Evolutionary conservation across 1,139 yeast species (phyloP).

Genomic region (Blastobotrys elegans): DNA sequence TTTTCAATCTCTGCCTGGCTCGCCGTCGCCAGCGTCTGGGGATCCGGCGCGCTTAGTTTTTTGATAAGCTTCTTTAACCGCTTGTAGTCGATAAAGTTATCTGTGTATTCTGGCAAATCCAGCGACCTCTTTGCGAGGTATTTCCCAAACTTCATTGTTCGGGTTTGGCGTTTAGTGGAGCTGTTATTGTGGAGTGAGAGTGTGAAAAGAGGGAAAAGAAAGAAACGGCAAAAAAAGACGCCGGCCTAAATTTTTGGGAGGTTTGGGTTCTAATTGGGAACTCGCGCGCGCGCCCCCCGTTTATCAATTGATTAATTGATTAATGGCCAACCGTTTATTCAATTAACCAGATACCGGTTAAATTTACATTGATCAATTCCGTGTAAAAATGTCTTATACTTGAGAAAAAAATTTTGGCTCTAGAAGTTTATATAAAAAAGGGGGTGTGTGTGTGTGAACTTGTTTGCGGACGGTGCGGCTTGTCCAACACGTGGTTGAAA

Average conservation of each 20-base stretch:
- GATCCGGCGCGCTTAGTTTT: conserved; percentile 34
- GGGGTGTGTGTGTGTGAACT: not conserved
- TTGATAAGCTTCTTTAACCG: conserved; percentile 67
- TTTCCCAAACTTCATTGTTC: conserved; percentile 85
- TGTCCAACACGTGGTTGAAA: conserved; percentile 1
- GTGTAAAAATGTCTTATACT: too few species aligned
- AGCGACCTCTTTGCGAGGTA: conserved; percentile 89
- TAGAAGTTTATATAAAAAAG: too few species aligned
- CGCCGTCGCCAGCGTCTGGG: conserved; percentile 25
- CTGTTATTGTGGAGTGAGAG: too few species aligned
- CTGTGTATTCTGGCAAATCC: conserved; percentile 91
- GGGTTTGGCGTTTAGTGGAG: too few species aligned
- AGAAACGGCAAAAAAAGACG: not conserved
- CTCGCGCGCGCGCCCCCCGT: too few species aligned
- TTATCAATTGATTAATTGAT: too few species aligned
- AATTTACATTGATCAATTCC: too few species aligned
- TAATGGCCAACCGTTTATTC: too few species aligned
- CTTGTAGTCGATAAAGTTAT: conserved; percentile 90
- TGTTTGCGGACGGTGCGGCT: too few species aligned
- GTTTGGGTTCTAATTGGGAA: too few species aligned
- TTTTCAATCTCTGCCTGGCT: conserved; percentile 41
- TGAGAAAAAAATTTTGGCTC: too few species aligned
- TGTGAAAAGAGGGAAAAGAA: not conserved
- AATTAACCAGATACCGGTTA: too few species aligned
- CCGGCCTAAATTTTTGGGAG: not conserved